phyloP scores from a whole-genome alignment of 495 filamentous ascomycete species.

The Aspergillus saccharolyticus region DNA sequence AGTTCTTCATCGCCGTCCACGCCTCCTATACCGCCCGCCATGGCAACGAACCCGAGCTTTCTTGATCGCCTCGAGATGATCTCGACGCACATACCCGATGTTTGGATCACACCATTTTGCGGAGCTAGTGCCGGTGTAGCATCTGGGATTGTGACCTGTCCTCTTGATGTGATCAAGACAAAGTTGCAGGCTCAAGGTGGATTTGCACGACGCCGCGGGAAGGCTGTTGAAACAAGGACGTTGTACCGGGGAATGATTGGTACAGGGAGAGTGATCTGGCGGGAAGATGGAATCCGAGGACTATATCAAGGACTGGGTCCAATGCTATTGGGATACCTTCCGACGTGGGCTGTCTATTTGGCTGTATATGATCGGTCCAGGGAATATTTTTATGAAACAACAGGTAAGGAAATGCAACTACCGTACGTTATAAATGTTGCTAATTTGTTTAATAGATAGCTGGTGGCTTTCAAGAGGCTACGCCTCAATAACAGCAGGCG shows the following conservation, averaged over 20 bases:
- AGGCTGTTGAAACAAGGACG: conserved; percentile 40
- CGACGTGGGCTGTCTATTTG: conserved; percentile 97
- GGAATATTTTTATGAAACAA: conserved; percentile 59
- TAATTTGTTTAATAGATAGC: conserved; percentile 35
- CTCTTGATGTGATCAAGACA: conserved; percentile 98
- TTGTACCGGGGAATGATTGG: conserved; percentile 83
- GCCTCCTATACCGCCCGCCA: conserved; percentile 2
- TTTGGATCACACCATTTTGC: conserved; percentile 60
- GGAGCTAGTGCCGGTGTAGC: conserved; percentile 86
- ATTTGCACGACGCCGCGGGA: conserved; percentile 48
- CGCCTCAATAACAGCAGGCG: conserved; percentile 85
- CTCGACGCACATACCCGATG: conserved; percentile 46
- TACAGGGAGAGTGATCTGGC: conserved; percentile 78
- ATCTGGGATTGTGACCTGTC: conserved; percentile 91
- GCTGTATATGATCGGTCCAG: conserved; percentile 90
- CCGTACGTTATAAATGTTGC: neutral
- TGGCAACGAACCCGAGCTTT: conserved; percentile 26
- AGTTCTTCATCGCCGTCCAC: conserved; percentile 19
- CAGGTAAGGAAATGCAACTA: conserved; percentile 47
- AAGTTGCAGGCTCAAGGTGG: conserved; percentile 95
- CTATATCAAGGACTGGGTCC: conserved; percentile 93
- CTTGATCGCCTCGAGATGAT: conserved; percentile 53
- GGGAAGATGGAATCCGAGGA: conserved; percentile 79
- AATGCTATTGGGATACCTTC: conserved; percentile 90
- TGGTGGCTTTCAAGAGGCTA: conserved; percentile 59